Evolutionary conservation across 2,329 filamentous ascomycete genomes (phyloP).

Genomic region (Colletotrichum costaricense): DNA sequence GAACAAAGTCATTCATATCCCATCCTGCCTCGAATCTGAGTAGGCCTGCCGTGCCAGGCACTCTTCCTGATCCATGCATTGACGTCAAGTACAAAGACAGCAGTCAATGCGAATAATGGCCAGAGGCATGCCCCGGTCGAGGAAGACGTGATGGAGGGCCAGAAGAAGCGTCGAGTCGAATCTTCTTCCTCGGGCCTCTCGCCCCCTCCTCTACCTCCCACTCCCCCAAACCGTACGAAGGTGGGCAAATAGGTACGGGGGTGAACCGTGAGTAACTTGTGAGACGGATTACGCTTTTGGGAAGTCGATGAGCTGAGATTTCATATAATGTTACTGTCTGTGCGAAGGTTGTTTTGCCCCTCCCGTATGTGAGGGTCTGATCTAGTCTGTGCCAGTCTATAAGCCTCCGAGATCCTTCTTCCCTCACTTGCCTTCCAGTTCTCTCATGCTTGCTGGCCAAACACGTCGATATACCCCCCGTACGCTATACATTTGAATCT

Average conservation of each 20-base stretch:
- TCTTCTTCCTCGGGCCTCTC: not conserved
- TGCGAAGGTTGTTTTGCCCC: constrained; percentile 34
- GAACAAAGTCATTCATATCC: not conserved
- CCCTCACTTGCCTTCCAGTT: too few species aligned
- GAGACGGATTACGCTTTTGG: constrained; percentile 33
- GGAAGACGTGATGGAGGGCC: not conserved
- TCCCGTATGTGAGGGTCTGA: not conserved
- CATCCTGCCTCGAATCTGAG: not conserved
- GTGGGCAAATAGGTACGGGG: not conserved
- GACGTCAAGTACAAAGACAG: constrained; percentile 20
- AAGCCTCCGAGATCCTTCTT: constrained; percentile 19
- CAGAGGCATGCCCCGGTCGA: constrained; percentile 13
- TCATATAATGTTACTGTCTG: constrained; percentile 26
- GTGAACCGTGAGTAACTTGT: constrained; percentile 30
- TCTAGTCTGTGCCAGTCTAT: constrained; percentile 31
- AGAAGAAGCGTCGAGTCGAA: not conserved
- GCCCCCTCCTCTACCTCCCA: not conserved
- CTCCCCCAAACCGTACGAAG: not conserved
- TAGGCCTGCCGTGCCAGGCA: constrained; percentile 3
- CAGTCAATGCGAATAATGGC: constrained; percentile 29
- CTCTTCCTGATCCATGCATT: constrained; percentile 32
- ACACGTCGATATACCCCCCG: constrained; percentile 4
- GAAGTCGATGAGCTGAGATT: constrained; percentile 33
- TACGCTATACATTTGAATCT: not conserved
- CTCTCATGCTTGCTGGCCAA: constrained; percentile 26